Base-by-base conservation (phyloP, 1,284 basidiomycete genomes). In the Heterobasidion annosum region DNA sequence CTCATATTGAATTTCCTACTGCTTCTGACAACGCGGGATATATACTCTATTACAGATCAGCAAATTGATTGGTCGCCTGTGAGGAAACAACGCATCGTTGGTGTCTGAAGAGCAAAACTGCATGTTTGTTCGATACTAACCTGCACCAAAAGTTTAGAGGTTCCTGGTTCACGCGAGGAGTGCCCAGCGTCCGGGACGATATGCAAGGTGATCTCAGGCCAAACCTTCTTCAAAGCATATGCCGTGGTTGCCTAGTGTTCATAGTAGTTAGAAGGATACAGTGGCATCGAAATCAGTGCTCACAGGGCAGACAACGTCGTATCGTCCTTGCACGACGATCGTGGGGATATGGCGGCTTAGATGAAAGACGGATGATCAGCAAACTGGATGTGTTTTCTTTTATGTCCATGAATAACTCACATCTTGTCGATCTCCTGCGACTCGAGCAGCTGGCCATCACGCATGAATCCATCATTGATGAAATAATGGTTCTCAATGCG, bases 401-500 rank as follows among this genome's bases (percentile, higher is more conserved):
- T 44, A 33, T 19, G 42, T 15, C 51, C 45, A 16, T 3, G 16
- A 8, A 50, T 12, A 12, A 63, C 81, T 46, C 61, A 88, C 91
- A 98, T 97, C 73, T 94, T 96, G 62, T 91, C 91, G 50, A 97
- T 88, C 63, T 87, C 82, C 65, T 90, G 86, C 62, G 79, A 77
- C 60, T 91, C 85, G 52, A 98, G 75, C 15, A 98, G 76, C 65
- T 94, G 90, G 0, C 94, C 93, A 37, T 96, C 90, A 37, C 86
- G 75, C 83, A 97, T 88, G 72, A 93, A 98, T 2, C 92, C 94
- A 46, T 79, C 78, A 63, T 92, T 90, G 51, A 92, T 74, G 64
- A 97, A 96, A 69, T 90, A 98, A 65, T 97, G 93, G 63, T 92
- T 91, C 72, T 97, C 94, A 57, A 97, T 95, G 48, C 85, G 74